Conservation (phyloP, 192 early-diverging fungal species). For the Gamsiella multidivaricata region DNA sequence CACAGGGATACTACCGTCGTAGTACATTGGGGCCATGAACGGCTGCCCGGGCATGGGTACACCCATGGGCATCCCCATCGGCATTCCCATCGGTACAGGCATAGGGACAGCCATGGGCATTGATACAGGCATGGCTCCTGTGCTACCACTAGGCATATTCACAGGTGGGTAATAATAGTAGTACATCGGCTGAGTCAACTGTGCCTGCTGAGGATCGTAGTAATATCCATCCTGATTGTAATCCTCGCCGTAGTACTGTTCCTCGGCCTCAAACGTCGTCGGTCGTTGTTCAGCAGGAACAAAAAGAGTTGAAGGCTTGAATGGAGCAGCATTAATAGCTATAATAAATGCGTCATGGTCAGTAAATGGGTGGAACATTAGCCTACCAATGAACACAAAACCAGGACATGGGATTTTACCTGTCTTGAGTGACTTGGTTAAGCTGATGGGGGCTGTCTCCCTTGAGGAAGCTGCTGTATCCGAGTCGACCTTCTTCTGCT, state of each 20-base stretch:
- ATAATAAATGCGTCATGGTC: not conserved
- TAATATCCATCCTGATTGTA: constrained; percentile 31
- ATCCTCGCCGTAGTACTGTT: constrained; percentile 27
- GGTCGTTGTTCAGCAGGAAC: constrained; percentile 1
- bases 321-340: constrained; percentile 49
- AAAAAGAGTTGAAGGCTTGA: constrained; percentile 29
- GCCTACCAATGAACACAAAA: not conserved
- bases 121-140: constrained; percentile 5
- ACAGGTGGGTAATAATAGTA: constrained; percentile 49
- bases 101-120: constrained; percentile 30
- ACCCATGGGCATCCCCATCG: constrained; percentile 38
- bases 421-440: constrained; percentile 45
- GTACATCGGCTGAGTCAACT: constrained; percentile 39
- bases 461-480: not conserved
- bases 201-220: constrained; percentile 32
- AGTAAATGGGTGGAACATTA: not conserved
- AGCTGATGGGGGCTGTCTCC: constrained; percentile 7
- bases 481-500: not conserved
- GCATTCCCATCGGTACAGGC: constrained; percentile 26
- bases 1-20: constrained; percentile 22
- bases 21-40: constrained; percentile 41
- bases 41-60: constrained; percentile 37
- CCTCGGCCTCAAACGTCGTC: constrained; percentile 6
- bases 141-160: constrained; percentile 9
- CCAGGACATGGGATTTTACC: constrained; percentile 11